Evolutionary conservation across 148 eudicot species (phyloP).

Genomic region (Rhododendron griersonianum): DNA sequence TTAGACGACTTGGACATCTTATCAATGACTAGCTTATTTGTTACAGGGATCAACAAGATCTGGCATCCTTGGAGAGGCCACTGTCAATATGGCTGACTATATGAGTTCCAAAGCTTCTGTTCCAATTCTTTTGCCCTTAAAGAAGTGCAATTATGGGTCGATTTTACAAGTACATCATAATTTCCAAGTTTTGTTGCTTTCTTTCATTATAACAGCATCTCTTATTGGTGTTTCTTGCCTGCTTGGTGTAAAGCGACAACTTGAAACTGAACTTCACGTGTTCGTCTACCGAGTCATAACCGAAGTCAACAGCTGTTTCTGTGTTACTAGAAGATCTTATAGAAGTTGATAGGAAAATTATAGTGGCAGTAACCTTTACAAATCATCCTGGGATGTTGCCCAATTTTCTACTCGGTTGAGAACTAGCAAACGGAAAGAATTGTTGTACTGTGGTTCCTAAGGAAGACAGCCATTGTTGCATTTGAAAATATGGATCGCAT

Average conservation of each 20-base stretch:
- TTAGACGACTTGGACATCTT: not conserved
- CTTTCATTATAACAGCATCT: not conserved
- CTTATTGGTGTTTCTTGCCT: not conserved
- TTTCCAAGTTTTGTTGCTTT: not conserved
- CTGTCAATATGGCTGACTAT: slow-evolving; percentile 42
- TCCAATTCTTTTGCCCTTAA: slow-evolving; percentile 47
- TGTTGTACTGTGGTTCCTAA: not conserved
- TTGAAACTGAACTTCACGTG: not conserved
- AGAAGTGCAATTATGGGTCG: slow-evolving; percentile 59
- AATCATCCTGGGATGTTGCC: slow-evolving; percentile 1
- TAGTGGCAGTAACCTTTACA: not conserved
- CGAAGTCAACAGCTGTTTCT: not conserved
- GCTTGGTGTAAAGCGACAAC: not conserved
- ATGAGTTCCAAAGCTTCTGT: slow-evolving; percentile 37
- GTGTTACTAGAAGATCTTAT: not conserved
- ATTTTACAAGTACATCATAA: slow-evolving; percentile 49
- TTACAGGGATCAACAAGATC: slow-evolving; percentile 70
- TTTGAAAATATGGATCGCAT: not conserved
- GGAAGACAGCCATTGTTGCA: not conserved
- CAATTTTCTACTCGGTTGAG: not conserved
- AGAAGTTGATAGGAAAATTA: not conserved
- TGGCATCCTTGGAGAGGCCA: slow-evolving; percentile 69
- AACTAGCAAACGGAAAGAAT: not conserved
- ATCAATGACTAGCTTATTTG: slow-evolving; percentile 5
- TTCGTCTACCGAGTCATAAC: not conserved